Percentiles rank a stretch among this genome's conserved stretches.
These are phyloP conservation scores for Aspergillus coremiiformis DNA, from an alignment of 495 filamentous ascomycete genomes.

Conservation along the genomic window DNA sequence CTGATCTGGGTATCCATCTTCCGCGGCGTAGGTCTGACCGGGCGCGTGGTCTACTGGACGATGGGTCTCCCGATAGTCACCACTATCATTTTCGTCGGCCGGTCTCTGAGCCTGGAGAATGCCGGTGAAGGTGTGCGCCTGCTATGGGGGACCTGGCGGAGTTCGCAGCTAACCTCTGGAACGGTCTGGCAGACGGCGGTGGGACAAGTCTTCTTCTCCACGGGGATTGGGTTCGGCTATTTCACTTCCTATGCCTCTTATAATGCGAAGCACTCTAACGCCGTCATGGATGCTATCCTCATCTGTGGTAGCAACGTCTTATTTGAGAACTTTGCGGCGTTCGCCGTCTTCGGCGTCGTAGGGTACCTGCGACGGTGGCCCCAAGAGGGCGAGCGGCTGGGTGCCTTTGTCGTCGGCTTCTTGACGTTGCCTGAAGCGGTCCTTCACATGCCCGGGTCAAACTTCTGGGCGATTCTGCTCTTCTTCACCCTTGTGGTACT, in stretches of 20 bases:
- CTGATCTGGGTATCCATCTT: conserved; percentile 35
- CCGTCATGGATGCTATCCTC: conserved; percentile 33
- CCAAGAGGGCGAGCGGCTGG: conserved; percentile 23
- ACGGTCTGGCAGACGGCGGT: conserved; percentile 25
- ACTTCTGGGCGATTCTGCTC: conserved; percentile 32
- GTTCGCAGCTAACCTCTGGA: conserved; percentile 17
- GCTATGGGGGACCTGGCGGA: conserved; percentile 21
- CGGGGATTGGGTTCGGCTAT: conserved; percentile 22
- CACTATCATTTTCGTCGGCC: conserved; percentile 32
- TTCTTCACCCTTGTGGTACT: conserved; percentile 31
- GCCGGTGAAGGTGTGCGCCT: conserved; percentile 25
- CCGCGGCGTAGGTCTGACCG: conserved; percentile 32
- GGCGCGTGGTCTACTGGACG: conserved; percentile 37
- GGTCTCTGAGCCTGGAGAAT: conserved; percentile 26
- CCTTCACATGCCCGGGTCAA: conserved; percentile 32
- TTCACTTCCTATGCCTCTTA: conserved; percentile 25
- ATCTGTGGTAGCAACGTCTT: conserved; percentile 32
- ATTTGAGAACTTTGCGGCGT: conserved; percentile 36
- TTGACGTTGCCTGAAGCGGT: conserved; percentile 34
- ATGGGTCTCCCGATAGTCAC: conserved; percentile 38
- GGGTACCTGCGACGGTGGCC: conserved; percentile 29
- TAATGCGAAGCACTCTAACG: conserved; percentile 26
- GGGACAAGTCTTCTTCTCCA: conserved; percentile 23
- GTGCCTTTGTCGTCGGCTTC: conserved; percentile 33
- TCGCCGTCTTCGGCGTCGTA: conserved; percentile 36